Evolutionary conservation across 257 asterid genomes (phyloP).

Genomic region (Rauvolfia tetraphylla): DNA sequence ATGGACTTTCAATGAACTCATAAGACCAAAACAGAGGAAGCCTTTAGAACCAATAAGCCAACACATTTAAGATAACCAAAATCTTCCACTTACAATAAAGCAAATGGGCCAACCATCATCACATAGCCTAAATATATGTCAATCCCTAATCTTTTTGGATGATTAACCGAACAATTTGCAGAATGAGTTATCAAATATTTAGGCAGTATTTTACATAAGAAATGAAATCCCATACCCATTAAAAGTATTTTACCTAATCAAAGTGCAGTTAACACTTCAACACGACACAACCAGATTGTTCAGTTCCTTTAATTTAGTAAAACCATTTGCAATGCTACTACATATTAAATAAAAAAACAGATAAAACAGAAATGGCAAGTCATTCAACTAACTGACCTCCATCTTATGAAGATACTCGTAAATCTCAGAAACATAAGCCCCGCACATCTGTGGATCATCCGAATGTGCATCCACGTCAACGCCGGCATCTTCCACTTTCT

Average conservation of each 20-base stretch:
- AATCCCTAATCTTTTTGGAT: neutral
- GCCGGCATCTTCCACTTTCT: conserved; percentile 21
- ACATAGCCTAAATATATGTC: neutral
- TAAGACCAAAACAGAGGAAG: neutral
- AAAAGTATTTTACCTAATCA: neutral
- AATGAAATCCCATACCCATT: neutral
- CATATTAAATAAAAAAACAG: neutral
- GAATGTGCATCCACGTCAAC: conserved; percentile 30
- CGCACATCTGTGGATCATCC: conserved; percentile 77
- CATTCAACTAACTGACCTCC: conserved; percentile 52
- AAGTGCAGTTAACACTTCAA: neutral
- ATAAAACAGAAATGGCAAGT: neutral
- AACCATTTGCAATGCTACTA: neutral
- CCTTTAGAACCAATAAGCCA: neutral
- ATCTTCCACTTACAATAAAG: too few relatives aligned
- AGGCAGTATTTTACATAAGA: neutral
- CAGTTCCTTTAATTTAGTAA: neutral
- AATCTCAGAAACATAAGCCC: conserved; percentile 67
- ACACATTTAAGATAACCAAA: neutral
- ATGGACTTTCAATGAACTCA: neutral
- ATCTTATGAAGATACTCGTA: conserved; percentile 67
- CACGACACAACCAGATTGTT: neutral
- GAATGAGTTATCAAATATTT: neutral
- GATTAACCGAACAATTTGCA: neutral
- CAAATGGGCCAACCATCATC: neutral